Evolutionary conservation across 495 filamentous ascomycete genomes (phyloP).

Genomic region (Aspergillus bertholletiae): DNA sequence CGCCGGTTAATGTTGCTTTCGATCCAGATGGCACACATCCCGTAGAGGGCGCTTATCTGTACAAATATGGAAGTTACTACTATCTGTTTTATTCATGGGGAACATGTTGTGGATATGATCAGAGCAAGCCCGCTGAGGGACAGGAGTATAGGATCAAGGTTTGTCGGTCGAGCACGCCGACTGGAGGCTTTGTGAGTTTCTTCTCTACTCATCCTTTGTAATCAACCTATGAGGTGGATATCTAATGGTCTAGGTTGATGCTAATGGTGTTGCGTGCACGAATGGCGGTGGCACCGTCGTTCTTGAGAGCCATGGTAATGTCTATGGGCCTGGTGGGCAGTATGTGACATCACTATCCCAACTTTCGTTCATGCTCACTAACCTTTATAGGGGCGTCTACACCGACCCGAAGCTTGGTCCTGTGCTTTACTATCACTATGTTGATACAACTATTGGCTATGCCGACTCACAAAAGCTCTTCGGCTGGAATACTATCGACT

Average conservation of each 20-base stretch:
- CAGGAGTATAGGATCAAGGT: slow-evolving; percentile 70
- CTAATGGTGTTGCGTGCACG: slow-evolving; percentile 52
- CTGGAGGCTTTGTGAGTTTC: slow-evolving; percentile 49
- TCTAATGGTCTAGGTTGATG: slow-evolving; percentile 42
- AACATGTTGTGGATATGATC: slow-evolving; percentile 60
- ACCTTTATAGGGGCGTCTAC: slow-evolving; percentile 34
- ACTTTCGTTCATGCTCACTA: neutral
- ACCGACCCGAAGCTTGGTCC: slow-evolving; percentile 44
- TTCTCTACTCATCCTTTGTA: neutral
- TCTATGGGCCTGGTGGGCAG: slow-evolving; percentile 75
- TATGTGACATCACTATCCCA: neutral
- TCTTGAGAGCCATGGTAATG: slow-evolving; percentile 55
- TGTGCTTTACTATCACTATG: slow-evolving; percentile 74
- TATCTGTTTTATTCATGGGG: slow-evolving; percentile 73
- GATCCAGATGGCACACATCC: slow-evolving; percentile 50
- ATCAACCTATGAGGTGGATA: neutral
- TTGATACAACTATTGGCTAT: slow-evolving; percentile 62
- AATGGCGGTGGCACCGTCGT: slow-evolving; percentile 62
- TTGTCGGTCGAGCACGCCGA: slow-evolving; percentile 54
- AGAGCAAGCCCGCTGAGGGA: slow-evolving; percentile 48
- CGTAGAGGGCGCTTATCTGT: slow-evolving; percentile 59
- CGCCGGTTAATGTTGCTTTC: slow-evolving; percentile 51
- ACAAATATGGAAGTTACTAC: slow-evolving; percentile 55
- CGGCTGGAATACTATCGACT: slow-evolving; percentile 65
- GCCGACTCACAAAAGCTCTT: slow-evolving; percentile 62